Evolutionary conservation across 2,329 filamentous ascomycete genomes (phyloP).

Genomic region (Colletotrichum sp.): DNA sequence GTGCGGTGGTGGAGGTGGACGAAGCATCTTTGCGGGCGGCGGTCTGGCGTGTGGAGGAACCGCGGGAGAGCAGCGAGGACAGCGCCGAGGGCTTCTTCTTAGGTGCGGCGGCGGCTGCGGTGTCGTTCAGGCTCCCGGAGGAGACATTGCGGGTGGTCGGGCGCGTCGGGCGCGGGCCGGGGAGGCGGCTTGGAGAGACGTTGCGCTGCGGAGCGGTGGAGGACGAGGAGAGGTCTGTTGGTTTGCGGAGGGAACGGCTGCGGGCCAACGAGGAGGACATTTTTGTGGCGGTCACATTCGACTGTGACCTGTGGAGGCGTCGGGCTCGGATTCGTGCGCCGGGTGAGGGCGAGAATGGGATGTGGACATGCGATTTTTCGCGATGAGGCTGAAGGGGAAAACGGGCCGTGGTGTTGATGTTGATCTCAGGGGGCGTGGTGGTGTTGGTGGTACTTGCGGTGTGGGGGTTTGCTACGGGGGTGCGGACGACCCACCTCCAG

Average conservation of each 20-base stretch:
- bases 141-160: conserved; percentile 13
- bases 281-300: neutral
- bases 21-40: neutral
- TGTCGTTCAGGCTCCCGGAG: neutral
- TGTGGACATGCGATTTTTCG: neutral
- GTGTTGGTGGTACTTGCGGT: neutral
- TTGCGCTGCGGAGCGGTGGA: neutral
- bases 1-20: neutral
- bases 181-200: conserved; percentile 17
- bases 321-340: neutral
- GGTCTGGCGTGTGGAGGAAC: neutral
- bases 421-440: conserved; percentile 2
- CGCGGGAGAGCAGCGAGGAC: neutral
- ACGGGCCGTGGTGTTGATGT: conserved; percentile 3
- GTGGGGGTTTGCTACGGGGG: conserved; percentile 10
- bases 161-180: conserved; percentile 1
- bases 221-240: conserved; percentile 22
- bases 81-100: conserved; percentile 7
- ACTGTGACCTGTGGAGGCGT: neutral
- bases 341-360: neutral
- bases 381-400: neutral
- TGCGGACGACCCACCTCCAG: neutral
- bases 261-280: conserved; percentile 51
- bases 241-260: conserved; percentile 54
- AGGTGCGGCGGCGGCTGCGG: conserved; percentile 16